These are phyloP conservation scores for Erythrophleum ivorense DNA, from an alignment of 331 rosid genomes.

Conservation along the genomic window DNA sequence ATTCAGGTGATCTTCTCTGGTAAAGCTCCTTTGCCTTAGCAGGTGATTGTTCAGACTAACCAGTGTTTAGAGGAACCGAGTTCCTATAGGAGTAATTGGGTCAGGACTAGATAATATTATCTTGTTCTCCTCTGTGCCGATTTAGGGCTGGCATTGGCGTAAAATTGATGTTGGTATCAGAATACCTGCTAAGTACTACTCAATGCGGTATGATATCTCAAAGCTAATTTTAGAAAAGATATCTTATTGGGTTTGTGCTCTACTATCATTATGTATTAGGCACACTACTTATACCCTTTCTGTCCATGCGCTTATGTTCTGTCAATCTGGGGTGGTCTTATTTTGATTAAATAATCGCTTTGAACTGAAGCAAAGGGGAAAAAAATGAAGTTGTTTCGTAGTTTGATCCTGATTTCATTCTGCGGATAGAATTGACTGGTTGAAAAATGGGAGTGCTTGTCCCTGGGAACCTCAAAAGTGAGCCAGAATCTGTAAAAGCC, in stretches of 20 bases:
- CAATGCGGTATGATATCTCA: background rate
- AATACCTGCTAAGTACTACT: background rate
- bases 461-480: conserved; percentile 15
- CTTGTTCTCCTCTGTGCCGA: background rate
- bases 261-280: background rate
- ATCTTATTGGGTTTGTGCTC: background rate
- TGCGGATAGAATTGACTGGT: background rate
- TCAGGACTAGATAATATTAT: background rate
- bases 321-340: background rate
- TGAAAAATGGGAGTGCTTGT: conserved; percentile 19
- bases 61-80: background rate
- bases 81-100: background rate
- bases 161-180: background rate
- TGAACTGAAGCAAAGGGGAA: no score
- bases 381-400: background rate
- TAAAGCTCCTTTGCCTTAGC: background rate
- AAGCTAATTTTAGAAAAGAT: background rate
- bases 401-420: conserved; percentile 39
- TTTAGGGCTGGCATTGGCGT: background rate
- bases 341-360: background rate
- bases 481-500: conserved; percentile 16
- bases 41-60: background rate
- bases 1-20: background rate
- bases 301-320: background rate
- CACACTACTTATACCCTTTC: background rate